Percentiles rank a stretch among this genome's conserved stretches.
Conservation (phyloP, 1,284 basidiomycete species). For the Pisolithus thermaeus region DNA sequence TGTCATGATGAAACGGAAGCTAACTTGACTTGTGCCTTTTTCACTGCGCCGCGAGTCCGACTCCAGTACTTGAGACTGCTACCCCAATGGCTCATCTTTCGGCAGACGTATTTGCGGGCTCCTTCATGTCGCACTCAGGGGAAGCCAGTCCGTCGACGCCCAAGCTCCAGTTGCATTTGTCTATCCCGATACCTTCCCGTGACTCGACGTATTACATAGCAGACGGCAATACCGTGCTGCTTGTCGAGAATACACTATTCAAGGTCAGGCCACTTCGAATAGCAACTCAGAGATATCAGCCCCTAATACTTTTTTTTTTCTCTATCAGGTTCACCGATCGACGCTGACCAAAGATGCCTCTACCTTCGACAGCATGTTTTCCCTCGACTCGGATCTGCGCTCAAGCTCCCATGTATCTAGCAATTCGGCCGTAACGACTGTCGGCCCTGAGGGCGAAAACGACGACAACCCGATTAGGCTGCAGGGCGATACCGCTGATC, state of each 20-base stretch:
- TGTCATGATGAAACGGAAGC: neutral
- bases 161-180: slow-evolving; percentile 28
- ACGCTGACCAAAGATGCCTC: slow-evolving; percentile 45
- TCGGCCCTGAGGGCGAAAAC: slow-evolving; percentile 36
- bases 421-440: slow-evolving; percentile 16
- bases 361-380: slow-evolving; percentile 50
- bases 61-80: neutral
- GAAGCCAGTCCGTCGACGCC: slow-evolving; percentile 27
- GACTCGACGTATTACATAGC: slow-evolving; percentile 28
- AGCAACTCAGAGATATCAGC: neutral
- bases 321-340: slow-evolving; percentile 43
- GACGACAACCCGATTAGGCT: slow-evolving; percentile 46
- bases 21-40: neutral
- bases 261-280: slow-evolving; percentile 30
- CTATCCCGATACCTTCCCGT: slow-evolving; percentile 28
- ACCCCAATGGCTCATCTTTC: slow-evolving; percentile 24
- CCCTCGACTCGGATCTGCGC: slow-evolving; percentile 32
- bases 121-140: slow-evolving; percentile 28
- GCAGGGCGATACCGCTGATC: slow-evolving; percentile 41
- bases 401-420: slow-evolving; percentile 16
- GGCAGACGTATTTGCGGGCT: slow-evolving; percentile 26
- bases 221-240: slow-evolving; percentile 43
- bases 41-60: neutral
- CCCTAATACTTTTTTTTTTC: slow-evolving; percentile 3
- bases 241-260: slow-evolving; percentile 43